phyloP scores from a whole-genome alignment of 495 filamentous ascomycete genomes.

The Penicillium odoratum region DNA sequence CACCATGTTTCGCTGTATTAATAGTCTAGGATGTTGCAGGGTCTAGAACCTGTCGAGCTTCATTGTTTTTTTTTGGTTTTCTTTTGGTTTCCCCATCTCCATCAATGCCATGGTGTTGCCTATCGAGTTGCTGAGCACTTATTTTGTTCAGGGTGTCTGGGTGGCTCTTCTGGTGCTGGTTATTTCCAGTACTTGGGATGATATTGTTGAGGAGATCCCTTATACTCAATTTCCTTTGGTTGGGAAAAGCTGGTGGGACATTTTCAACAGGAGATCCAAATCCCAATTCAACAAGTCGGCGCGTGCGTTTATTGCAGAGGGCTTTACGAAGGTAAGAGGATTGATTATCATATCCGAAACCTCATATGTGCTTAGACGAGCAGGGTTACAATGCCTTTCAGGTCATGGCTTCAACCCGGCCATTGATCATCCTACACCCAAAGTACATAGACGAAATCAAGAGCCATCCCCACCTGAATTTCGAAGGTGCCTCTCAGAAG shows the following conservation, averaged over 20 bases:
- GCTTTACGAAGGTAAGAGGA: slow-evolving; percentile 32
- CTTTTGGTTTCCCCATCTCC: background rate
- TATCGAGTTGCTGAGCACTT: slow-evolving; percentile 23
- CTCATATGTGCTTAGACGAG: background rate
- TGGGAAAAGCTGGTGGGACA: slow-evolving; percentile 31
- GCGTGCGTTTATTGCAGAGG: slow-evolving; percentile 28
- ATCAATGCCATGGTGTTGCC: slow-evolving; percentile 27
- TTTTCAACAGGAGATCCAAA: slow-evolving; percentile 34
- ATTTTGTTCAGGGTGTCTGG: slow-evolving; percentile 22
- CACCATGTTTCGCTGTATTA: background rate
- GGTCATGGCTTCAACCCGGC: slow-evolving; percentile 31
- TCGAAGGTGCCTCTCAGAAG: slow-evolving; percentile 40
- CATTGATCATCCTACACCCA: slow-evolving; percentile 48
- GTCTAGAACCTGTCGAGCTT: background rate
- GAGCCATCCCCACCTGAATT: slow-evolving; percentile 39
- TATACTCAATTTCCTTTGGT: slow-evolving; percentile 31
- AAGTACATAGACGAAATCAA: slow-evolving; percentile 51
- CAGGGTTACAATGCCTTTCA: slow-evolving; percentile 42
- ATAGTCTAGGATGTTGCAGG: background rate
- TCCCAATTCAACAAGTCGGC: slow-evolving; percentile 24
- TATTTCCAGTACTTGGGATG: slow-evolving; percentile 28
- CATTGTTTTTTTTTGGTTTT: background rate
- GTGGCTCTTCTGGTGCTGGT: slow-evolving; percentile 24
- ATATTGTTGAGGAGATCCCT: slow-evolving; percentile 31
- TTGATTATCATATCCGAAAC: background rate